Base-by-base conservation (phyloP, 345 rosid genomes). In the Durio zibethinus region DNA sequence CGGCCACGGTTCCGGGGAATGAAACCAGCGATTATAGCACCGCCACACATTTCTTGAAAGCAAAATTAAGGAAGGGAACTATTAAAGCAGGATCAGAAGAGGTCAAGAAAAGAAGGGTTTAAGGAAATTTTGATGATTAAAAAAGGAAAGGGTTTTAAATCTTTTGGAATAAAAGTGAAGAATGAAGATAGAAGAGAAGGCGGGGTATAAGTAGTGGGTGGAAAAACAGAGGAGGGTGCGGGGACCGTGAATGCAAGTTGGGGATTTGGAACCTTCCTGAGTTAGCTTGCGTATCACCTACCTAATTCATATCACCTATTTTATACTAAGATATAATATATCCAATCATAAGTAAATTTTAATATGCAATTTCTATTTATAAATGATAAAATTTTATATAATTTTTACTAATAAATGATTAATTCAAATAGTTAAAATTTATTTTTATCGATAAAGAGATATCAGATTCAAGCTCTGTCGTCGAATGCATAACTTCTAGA, bases 41-140 rank as follows among this genome's bases (percentile, higher is more conserved):
- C 98, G 78, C 94, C 87, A 83, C 97, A 93, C 98, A 90, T 91
- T 59, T 56, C 81, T 33, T 48, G 38, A 29, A 70, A 69, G 11
- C 54, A 25, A 25, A 68, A 6, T 43, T 18, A 69, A 66, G 31
- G 56, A 45, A 70, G 12, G 36, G 42, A 48, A 33, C 2, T 48
- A 27, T 25, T 43, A 0, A 10, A 57, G 3, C 31, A 23, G 62
- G 61, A 5, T 4, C 36, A 15, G 50, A 45, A n/a, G 61, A 40
- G 4, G 38, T 14, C 21, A 10, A 53, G 10, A 69, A n/a, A 27
- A 29, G 6, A 16, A 38, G 64, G 61, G 47, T 40, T 75, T 78
- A 29, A 60, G 68, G 20, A 71, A 48, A 40, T 45, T 29, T 71
- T 16, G 74, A 29, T 15, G 25, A 12, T 12, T 2, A 6, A 14